phyloP scores from a whole-genome alignment of 257 asterid species.

The Echium plantagineum region DNA sequence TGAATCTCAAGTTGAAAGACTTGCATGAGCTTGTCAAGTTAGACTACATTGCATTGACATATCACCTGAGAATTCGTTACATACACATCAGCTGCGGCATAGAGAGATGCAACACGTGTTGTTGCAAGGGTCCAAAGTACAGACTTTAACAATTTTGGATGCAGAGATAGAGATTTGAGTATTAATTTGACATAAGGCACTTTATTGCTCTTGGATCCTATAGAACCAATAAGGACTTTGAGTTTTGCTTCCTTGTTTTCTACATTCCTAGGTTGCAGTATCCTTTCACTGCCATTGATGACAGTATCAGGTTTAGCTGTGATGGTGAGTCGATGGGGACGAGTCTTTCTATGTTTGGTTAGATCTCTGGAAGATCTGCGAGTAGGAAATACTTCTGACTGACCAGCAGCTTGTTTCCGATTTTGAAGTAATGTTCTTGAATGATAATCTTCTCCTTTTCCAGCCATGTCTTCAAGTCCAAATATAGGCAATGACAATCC shows the following conservation, averaged over 20 bases:
- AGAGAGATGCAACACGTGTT: conserved; percentile 83
- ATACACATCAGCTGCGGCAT: conserved; percentile 91
- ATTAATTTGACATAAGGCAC: conserved; percentile 65
- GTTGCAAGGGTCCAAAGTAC: conserved; percentile 98
- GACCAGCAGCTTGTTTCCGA: conserved; percentile 15
- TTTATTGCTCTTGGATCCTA: conserved; percentile 89
- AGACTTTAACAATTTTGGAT: conserved; percentile 52
- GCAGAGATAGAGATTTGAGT: conserved; percentile 44
- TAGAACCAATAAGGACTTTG: conserved; percentile 83
- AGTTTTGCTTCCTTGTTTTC: conserved; percentile 29
- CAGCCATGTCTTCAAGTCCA: conserved; percentile 16
- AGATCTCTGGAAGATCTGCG: conserved; percentile 7
- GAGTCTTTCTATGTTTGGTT: conserved; percentile 4
- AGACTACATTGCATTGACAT: not conserved
- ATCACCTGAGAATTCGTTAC: conserved; percentile 95
- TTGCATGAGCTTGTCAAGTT: not conserved
- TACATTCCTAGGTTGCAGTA: conserved; percentile 20
- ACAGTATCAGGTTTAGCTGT: not conserved
- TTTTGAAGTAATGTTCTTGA: conserved; percentile 44
- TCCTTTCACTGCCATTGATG: conserved; percentile 20
- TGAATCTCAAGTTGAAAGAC: not conserved
- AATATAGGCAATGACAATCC: conserved; percentile 22
- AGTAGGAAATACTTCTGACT: conserved; percentile 12
- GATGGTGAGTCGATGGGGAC: conserved; percentile 8
- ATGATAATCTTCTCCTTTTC: conserved; percentile 35